A percentile compares a stretch with the other conserved stretches of the same genome.
These are phyloP conservation scores for Hyphopichia fennica DNA, from an alignment of 1,139 yeast species.

Conservation along the genomic window DNA sequence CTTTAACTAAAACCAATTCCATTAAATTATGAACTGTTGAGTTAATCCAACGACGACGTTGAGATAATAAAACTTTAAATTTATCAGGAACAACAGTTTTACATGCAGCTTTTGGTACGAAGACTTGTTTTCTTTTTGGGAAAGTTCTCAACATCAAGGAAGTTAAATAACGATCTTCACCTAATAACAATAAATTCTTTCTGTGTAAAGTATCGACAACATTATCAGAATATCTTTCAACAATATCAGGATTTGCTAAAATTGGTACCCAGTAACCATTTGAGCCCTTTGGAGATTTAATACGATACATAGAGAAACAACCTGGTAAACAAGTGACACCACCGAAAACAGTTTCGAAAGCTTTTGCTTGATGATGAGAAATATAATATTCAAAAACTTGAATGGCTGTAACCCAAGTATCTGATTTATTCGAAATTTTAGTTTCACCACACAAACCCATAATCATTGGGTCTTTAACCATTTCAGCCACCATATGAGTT, in stretches of 20 bases:
- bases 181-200: constrained; percentile 83
- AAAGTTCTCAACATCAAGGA: constrained; percentile 90
- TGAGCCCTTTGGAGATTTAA: constrained; percentile 87
- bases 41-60: constrained; percentile 98
- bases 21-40: constrained; percentile 94
- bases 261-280: constrained; percentile 98
- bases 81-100: constrained; percentile 88
- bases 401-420: constrained; percentile 90
- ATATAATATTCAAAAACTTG: constrained; percentile 96
- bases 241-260: constrained; percentile 93
- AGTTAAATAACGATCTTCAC: constrained; percentile 90
- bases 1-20: constrained; percentile 86
- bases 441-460: constrained; percentile 99
- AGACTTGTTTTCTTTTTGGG: constrained; percentile 91
- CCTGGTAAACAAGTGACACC: constrained; percentile 98
- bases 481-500: constrained; percentile 90
- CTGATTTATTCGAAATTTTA: constrained; percentile 82
- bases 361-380: constrained; percentile 95
- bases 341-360: constrained; percentile 94
- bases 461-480: constrained; percentile 85
- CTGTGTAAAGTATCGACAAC: constrained; percentile 84
- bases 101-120: constrained; percentile 94
- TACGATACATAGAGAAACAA: constrained; percentile 93
- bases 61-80: constrained; percentile 81
- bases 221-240: constrained; percentile 90